Conservation (phyloP, 140 eudicot genomes). For the Bidens hawaiensis region DNA sequence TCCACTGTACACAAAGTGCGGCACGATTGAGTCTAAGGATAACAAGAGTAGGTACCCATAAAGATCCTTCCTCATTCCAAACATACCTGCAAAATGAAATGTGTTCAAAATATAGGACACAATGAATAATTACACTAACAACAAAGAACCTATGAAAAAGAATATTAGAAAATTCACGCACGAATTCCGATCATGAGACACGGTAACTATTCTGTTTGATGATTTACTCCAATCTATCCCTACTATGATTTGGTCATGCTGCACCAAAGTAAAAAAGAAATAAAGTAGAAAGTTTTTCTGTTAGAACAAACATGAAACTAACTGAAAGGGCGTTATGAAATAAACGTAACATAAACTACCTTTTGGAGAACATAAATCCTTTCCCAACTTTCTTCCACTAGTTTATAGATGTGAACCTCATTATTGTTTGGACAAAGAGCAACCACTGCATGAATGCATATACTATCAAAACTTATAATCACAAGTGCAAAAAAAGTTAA, state of each 20-base stretch:
- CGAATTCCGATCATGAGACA: constrained; percentile 99
- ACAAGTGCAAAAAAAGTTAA: neutral
- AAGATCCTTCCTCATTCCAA: constrained; percentile 85
- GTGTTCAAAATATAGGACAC: neutral
- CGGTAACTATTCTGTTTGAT: constrained; percentile 87
- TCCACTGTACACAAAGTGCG: constrained; percentile 99
- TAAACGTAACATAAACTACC: constrained; percentile 37
- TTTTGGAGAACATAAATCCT: constrained; percentile 88
- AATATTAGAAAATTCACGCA: constrained; percentile 42
- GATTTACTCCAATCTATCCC: constrained; percentile 91
- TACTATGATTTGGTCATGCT: constrained; percentile 98
- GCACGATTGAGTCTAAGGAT: constrained; percentile 94
- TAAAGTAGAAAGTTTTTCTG: constrained; percentile 11
- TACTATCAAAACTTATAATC: constrained; percentile 16
- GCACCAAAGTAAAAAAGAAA: constrained; percentile 28
- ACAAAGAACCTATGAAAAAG: neutral
- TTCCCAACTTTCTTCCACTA: constrained; percentile 77
- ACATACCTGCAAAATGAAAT: constrained; percentile 60
- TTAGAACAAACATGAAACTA: constrained; percentile 15
- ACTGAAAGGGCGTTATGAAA: neutral
- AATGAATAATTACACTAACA: neutral
- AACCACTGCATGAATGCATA: constrained; percentile 56
- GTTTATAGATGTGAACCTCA: constrained; percentile 79
- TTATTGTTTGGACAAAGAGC: constrained; percentile 89
- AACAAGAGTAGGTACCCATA: constrained; percentile 99